Base-by-base conservation (phyloP, 1,139 yeast genomes). In the Kazachstania sp. region DNA sequence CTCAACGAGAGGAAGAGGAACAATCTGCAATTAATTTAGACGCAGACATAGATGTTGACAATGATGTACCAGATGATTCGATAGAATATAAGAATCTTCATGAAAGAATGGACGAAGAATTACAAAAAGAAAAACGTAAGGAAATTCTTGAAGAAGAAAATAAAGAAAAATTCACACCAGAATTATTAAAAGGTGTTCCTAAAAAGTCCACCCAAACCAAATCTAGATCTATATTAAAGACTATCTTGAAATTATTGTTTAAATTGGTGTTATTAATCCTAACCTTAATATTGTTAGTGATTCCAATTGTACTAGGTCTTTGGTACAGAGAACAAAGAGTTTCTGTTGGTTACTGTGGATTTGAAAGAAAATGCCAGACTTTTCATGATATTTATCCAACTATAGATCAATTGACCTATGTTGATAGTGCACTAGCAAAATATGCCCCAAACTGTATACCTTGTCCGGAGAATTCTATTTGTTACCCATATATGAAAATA, bases 401-500 rank as follows among this genome's bases (percentile, higher is more conserved):
- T 6, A 29, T 41, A 34, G 3, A 39, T 19, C 8, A 19, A 18
- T 13, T 55, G 20, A 54, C 52, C 8, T 49, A 54, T 2, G 40
- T 65, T 8, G 62, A 58, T 41, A 19, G 42, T 1, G 44, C 46
- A 31, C 44, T 62, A 32, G 46, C 50, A 37, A 47, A 53, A 19
- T 44, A 54, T 47, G 76, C 76, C 46, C 95, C 97, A 3, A 51
- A 58, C 2, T 92, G 97, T 66, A 68, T 75, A 7, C 77, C 77
- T 35, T 90, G 97, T 60, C 97, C 97, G 1, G 74, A 73, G 9
- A 85, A 90, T 65, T 95, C 94, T 1, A 71, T 78, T 44, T 92
- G 97, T 63, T 77, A 73, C 52, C 77, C 80, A 29, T 65, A 73
- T 44, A 70, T 83, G 56, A 70, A 74, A 51, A 63, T 84, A 16